phyloP scores from a whole-genome alignment of 1,139 yeast species.

The Saccharomycopsis crataegensis region DNA sequence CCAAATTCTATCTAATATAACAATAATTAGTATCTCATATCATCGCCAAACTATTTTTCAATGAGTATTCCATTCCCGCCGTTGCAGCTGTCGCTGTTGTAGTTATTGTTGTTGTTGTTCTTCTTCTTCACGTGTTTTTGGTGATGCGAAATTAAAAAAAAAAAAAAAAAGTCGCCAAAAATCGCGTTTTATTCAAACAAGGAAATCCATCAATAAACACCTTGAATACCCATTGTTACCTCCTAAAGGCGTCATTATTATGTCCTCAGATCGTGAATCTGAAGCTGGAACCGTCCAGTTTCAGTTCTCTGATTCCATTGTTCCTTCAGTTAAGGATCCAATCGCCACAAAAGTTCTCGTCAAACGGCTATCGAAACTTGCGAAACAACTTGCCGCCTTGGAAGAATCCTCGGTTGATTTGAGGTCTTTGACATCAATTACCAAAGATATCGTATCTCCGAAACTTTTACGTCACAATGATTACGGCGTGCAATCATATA shows the following conservation, averaged over 20 bases:
- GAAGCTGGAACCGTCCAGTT: background rate
- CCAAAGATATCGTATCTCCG: slow-evolving; percentile 8
- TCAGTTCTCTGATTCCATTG: slow-evolving; percentile 4
- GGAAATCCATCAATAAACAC: background rate
- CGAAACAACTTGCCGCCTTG: slow-evolving; percentile 4
- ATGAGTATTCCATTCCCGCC: too few species aligned
- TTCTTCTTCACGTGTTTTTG: background rate
- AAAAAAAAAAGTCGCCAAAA: background rate
- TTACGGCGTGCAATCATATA: slow-evolving; percentile 61
- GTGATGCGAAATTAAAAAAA: background rate
- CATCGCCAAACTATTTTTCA: too few species aligned
- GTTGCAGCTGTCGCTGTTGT: too few species aligned
- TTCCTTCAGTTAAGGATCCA: slow-evolving; percentile 14
- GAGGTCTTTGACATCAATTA: background rate
- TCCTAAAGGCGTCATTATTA: background rate
- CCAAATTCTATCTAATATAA: too few species aligned
- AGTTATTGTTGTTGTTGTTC: too few species aligned
- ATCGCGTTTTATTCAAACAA: background rate
- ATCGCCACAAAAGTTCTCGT: slow-evolving; percentile 10
- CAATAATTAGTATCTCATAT: too few species aligned
- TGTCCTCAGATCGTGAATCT: background rate
- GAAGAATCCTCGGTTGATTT: slow-evolving; percentile 9
- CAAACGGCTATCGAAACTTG: slow-evolving; percentile 4
- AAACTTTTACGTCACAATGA: slow-evolving; percentile 30
- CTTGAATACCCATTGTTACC: slow-evolving; percentile 15